Evolutionary conservation across 352 stramenopile genomes (phyloP), one percentile per base, ranked within the genome.

Genomic region (Globisporangium paddicum): DNA sequence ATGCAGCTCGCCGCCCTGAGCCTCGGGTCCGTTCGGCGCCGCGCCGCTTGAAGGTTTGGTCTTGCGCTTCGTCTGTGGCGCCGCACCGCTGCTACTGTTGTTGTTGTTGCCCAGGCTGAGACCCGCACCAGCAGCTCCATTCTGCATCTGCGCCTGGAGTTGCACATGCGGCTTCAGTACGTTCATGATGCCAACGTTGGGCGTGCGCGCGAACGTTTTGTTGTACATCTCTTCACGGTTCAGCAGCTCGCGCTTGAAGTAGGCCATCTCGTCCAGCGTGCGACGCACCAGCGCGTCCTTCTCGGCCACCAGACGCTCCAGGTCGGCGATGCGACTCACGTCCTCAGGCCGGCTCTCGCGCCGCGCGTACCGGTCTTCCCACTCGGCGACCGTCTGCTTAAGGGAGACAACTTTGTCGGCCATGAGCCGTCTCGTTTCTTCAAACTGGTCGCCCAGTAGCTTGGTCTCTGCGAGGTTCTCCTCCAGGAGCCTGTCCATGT

Each of bases 151-250:
- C 26, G 68, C 58, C 40, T 85, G 79, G 40, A 83, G 56, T 47
- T 79, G 68, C 38, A 87, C 79, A 34, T 90, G 76, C 3, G 86
- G 79, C 58, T 91, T 92, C 32, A 96, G 71, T 49, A 97, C 90
- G 48, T 96, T 75, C 51, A 97, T 73, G 49, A 97, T 74, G 23
- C 90, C 90, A 3, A 97, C 89, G 41, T 96, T 96, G 0, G 88
- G 87, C 10, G 73, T 68, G 7, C 79, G 63, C 2, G 82, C 82
- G 37, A 98, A 98, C 1, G 90, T 96, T 52, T 96, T 96, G 73
- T 98, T 98, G 81, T 97, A 98, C 71, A 86, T 96, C 54, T 97
- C 87, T 62, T 98, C 91, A 16, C 91, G 89, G 57, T 98, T 98
- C 18, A 96, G 67, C 30, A 98, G 67, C 67, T 98, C 91, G 3